Evolutionary conservation across 306 rosid genomes (phyloP), one percentile per base, ranked within the genome.

Genomic region (Prunus mongolica): DNA sequence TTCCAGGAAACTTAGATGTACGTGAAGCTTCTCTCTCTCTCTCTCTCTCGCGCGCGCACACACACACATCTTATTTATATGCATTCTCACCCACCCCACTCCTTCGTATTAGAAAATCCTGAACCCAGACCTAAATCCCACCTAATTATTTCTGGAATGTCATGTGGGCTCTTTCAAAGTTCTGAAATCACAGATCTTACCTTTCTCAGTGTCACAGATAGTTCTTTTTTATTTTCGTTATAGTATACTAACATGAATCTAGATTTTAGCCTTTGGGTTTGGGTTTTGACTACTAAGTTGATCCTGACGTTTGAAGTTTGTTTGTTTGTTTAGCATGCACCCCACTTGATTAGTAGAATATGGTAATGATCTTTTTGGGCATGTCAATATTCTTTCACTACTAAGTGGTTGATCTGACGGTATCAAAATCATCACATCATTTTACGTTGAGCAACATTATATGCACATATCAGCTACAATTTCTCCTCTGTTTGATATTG

Each of bases 1-100:
- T 80, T 76, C 97, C 89, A 88, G 83, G 89, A 75, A 95, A 95
- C 89, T 83, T 95, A 79, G 99, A 95, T 76, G 99, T 95, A 88
- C 45, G 96, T 81, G 50, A 68, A 60, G 49, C 28, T 12, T 5
- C 19, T 45, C 25, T 66, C 67, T 19, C 62, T 49, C 49, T 19
- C 63, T 1, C 18, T 28, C 30, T 70, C 65, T 16, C 61, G 16
- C 20, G 0, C 58, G 11, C 51, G n/a, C 51, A 47, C 51, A 9
- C 51, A 9, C 51, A 47, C 51, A 9, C 15, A 8, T 0, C 8
- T 8, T 20, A 12, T 11, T 10, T 30, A 0, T 8, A 32, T 28
- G 18, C 15, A 1, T 18, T 20, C 19, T 51, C 12, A 25, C 28
- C 24, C 24, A 0, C 28, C 63, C 63, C 30, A 57, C 30, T 71